These are phyloP conservation scores for Trypanosoma boissoni DNA, from an alignment of 208 protist species.

Conservation along the genomic window DNA sequence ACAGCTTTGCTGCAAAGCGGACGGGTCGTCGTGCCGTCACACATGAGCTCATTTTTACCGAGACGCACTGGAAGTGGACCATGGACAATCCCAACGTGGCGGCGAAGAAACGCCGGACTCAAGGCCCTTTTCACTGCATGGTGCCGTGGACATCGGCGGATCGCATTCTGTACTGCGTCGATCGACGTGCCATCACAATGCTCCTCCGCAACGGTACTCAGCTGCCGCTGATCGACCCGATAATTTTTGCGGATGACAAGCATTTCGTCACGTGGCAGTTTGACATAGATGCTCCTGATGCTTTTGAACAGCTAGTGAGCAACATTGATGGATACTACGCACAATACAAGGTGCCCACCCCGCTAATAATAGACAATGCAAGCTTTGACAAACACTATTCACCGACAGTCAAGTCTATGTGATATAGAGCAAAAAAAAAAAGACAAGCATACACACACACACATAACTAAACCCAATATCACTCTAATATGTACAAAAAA, in stretches of 20 bases:
- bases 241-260: constrained; percentile 28
- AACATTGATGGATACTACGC: constrained; percentile 35
- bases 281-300: neutral
- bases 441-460: neutral
- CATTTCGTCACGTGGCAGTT: constrained; percentile 58
- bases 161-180: constrained; percentile 50
- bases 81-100: constrained; percentile 37
- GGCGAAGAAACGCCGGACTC: neutral
- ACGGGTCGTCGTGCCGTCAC: no score
- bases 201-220: constrained; percentile 47
- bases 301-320: constrained; percentile 11
- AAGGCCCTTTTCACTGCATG: constrained; percentile 33
- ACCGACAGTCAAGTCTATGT: constrained; percentile 3
- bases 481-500: no score
- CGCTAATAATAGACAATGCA: constrained; percentile 38
- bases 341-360: constrained; percentile 29
- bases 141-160: constrained; percentile 50
- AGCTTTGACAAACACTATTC: constrained; percentile 55
- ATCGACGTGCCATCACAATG: constrained; percentile 47
- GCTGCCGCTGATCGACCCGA: constrained; percentile 38
- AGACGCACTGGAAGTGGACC: constrained; percentile 62
- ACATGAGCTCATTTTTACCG: constrained; percentile 42
- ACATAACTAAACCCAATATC: neutral
- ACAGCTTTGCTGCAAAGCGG: constrained; percentile 26
- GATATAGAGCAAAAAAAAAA: constrained; percentile 11